Evolutionary conservation across 768 basidiomycete species (phyloP), one percentile per base, ranked within the genome.

Genomic region (Leucocoprinus birnbaumii): DNA sequence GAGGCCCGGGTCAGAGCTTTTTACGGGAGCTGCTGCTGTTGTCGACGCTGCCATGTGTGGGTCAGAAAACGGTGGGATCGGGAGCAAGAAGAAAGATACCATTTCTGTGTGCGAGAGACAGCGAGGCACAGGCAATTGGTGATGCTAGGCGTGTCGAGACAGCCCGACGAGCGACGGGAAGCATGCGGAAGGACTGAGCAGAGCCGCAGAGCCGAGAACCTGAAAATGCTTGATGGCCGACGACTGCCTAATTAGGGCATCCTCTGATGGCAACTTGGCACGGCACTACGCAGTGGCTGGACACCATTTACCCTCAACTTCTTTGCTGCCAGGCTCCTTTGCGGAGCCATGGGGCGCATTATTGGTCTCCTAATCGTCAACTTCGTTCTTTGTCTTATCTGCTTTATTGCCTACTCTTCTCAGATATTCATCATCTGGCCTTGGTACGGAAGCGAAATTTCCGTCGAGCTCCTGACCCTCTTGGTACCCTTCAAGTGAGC

Each of bases 371-470:
- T 93, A 55, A 73, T 85, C 62, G 86, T 93, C 66, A 75, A 78
- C 61, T 76, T 84, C 61, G 88, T 89, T 56, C 77, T 88, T 49
- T 75, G 75, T 61, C 79, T 93, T 34, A 92, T 93, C 42, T 80
- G 76, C 49, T 98, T 98, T 70, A 94, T 98, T 59, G 83, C 91
- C 2, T 91, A 92, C 68, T 87, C 90, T 5, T 84, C 88, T 2
- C 96, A 98, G 68, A 80, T 93, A 62, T 94, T 90, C 71, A 77
- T 98, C 57, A 84, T 97, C 66, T 81, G 80, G 92, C 94, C 93
- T 19, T 97, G 92, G 92, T 96, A 95, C 64, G 91, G 93, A 38
- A 70, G 79, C 35, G 85, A 71, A 48, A 59, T 91, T 58, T 86
- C 91, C 13, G 71, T 90, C 40, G 85, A 94, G 63, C 82, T 96